Conservation (phyloP, 768 basidiomycete genomes). For the Udeniomyces megalosporus region DNA sequence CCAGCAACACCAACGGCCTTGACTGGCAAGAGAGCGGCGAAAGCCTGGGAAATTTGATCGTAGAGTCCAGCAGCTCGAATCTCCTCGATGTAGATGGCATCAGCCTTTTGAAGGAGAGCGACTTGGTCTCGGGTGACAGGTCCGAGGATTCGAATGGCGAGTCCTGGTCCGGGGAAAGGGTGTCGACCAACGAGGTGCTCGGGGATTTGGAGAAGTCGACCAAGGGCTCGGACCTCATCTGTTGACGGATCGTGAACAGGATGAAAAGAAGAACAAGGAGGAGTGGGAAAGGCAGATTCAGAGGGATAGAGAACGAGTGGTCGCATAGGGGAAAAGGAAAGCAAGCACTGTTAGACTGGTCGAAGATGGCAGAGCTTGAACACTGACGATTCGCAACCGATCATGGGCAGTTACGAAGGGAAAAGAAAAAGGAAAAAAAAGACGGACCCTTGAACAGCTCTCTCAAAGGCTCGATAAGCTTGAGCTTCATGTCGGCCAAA, state of each 20-base stretch:
- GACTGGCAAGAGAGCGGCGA: constrained; percentile 88
- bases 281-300: background rate
- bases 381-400: too few relatives aligned
- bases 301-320: background rate
- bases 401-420: background rate
- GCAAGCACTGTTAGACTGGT: too few relatives aligned
- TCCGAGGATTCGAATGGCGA: constrained; percentile 93
- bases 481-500: constrained; percentile 93
- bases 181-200: constrained; percentile 85
- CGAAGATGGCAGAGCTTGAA: too few relatives aligned
- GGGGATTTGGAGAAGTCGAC: constrained; percentile 78
- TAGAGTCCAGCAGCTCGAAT: constrained; percentile 85
- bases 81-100: constrained; percentile 93
- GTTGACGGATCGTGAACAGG: too few relatives aligned
- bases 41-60: constrained; percentile 86
- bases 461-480: constrained; percentile 89
- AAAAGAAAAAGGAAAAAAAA: background rate
- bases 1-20: constrained; percentile 97
- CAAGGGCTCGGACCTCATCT: constrained; percentile 94
- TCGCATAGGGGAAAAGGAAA: background rate
- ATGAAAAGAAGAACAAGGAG: background rate
- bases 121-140: constrained; percentile 90
- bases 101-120: constrained; percentile 63
- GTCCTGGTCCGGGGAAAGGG: constrained; percentile 96
- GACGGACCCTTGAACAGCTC: constrained; percentile 90